Conservation (phyloP, 257 asterid genomes). For the Rauvolfia tetraphylla region DNA sequence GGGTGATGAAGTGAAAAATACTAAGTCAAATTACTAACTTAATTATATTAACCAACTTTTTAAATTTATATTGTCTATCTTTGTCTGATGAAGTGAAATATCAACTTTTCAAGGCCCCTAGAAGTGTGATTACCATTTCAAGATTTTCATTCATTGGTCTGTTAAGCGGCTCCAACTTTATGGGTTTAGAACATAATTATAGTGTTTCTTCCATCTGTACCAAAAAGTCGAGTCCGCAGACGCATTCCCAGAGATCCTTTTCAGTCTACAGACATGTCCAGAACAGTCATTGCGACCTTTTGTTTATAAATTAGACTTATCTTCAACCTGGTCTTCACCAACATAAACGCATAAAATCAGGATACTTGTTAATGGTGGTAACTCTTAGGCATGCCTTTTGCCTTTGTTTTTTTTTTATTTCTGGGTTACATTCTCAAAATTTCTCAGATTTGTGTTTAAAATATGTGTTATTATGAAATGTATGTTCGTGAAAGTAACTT, state of each 20-base stretch:
- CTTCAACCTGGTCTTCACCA: neutral
- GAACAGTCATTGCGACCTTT: neutral
- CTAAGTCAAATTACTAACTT: no score
- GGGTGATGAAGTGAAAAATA: no score
- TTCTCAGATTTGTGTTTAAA: no score
- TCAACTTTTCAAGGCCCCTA: no score
- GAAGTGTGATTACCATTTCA: no score
- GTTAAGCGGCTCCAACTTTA: no score
- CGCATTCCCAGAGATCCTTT: neutral
- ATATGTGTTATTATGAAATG: no score
- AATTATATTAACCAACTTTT: no score
- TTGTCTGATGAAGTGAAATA: no score
- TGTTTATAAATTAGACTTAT: neutral
- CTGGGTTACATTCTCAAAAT: neutral
- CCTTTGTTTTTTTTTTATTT: neutral
- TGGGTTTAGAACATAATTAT: neutral
- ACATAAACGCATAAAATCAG: neutral
- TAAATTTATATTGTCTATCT: no score
- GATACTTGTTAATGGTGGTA: neutral
- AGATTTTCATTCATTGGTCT: no score
- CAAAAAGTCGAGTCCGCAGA: neutral
- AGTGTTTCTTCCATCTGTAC: neutral
- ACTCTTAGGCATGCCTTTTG: neutral
- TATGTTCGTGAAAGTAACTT: no score
- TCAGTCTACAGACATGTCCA: neutral